Conservation (phyloP, 2,329 filamentous ascomycete species). For the Scedosporium boydii region DNA sequence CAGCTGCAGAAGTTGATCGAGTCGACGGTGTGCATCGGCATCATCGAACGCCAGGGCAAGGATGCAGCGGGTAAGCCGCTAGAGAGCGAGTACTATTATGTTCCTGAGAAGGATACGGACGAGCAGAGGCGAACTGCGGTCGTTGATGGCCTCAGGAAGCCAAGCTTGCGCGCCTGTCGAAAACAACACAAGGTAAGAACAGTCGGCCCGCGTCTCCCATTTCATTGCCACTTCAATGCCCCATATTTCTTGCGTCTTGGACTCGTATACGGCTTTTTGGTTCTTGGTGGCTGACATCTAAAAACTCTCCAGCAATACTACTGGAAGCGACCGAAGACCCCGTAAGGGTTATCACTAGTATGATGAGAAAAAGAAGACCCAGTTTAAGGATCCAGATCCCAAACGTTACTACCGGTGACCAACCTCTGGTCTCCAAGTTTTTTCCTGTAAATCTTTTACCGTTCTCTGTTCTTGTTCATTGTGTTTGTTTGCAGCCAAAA, state of each 20-base stretch:
- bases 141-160: conserved; percentile 77
- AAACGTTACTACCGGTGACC: too few species aligned
- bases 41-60: conserved; percentile 84
- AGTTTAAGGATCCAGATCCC: background rate
- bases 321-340: conserved; percentile 56
- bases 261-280: background rate
- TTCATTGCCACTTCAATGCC: background rate
- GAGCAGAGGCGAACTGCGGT: conserved; percentile 70
- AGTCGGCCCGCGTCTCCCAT: background rate
- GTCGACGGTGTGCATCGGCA: conserved; percentile 68
- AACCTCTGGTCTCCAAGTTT: too few species aligned
- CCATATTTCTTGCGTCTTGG: background rate
- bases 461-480: background rate
- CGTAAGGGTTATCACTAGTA: conserved; percentile 23
- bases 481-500: background rate
- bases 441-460: background rate
- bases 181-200: conserved; percentile 88
- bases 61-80: conserved; percentile 89
- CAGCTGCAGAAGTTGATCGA: conserved; percentile 66
- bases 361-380: background rate
- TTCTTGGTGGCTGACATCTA: background rate
- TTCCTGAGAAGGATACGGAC: conserved; percentile 78
- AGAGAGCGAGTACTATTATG: conserved; percentile 95
- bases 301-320: conserved; percentile 50
- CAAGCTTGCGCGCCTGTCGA: conserved; percentile 77